Base-by-base conservation (phyloP, 495 filamentous ascomycete genomes). In the Diplogelasinospora grovesii region DNA sequence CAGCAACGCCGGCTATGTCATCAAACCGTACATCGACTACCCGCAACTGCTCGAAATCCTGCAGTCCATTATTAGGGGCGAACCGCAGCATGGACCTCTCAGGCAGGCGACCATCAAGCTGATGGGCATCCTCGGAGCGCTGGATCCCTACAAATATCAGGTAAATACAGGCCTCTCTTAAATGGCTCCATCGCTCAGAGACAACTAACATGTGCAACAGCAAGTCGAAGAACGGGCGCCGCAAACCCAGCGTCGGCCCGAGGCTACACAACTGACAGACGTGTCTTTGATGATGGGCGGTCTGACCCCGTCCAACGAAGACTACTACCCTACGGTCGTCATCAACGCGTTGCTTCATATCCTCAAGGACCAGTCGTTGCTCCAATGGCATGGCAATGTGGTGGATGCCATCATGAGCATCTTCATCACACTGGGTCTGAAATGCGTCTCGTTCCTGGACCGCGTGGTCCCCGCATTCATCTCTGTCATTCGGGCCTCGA, bases 351-450 rank as follows among this genome's bases (percentile, higher is more conserved):
- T 99, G 30, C 78, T 97, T 55, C 82, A 86, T 36, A 86, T 99
- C 39, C 64, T 99, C 28, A 86, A 86, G 48, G 92, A 99, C 53
- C 79, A 78, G 28, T 95, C 92, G 2, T 65, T 97, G 31, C 73
- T 79, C 5, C 82, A 90, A 48, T 87, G 93, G 52, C 92, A 99
- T 54, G 92, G 88, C 2, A 81, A 82, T 7, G 92, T 97, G n/a
- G 88, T 99, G 43, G 92, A 96, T 59, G 90, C 93, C 1, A 90
- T 99, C 47, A 96, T 99, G 77, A 94, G 85, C 41, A 97, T 97
- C 38, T 99, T 97, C 65, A 87, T 90, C 50, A 96, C 93, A 5
- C 68, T 97, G 36, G 92, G 92, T 1, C 60, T 95, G 47, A 94
- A 96, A 57, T 97, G 93, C 56, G 89, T 99, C 22, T 82, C 86